Base-by-base conservation (phyloP, 306 rosid genomes). In the Sphenostylis stenocarpa region DNA sequence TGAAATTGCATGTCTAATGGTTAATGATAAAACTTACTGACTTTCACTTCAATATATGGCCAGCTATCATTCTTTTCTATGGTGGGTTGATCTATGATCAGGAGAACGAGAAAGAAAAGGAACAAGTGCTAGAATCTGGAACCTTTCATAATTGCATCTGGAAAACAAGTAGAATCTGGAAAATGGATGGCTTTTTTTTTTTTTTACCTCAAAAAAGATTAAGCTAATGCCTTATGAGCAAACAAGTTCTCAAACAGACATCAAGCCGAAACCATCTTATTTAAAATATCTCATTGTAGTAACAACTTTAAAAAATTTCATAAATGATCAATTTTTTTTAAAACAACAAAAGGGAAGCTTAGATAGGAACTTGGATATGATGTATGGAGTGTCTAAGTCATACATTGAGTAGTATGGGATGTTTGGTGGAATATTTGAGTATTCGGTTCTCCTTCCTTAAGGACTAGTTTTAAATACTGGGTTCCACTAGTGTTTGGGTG, bases 21-120 rank as follows among this genome's bases (percentile, higher is more conserved):
- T 44, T 61, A 8, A 43, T 31, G 31, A 4, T 56, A 31, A 31
- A 29, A 12, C 51, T 55, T 49, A 52, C 63, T 11, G 67, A 52
- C 9, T 51, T 76, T 70, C 64, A 82, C 56, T 53, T 70, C 45
- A 65, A 51, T 31, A 76, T 62, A 70, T 69, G 48, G 19, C 15
- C 5, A 34, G 39, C 26, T 8, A 5, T 26, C 36, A 76, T 38
- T 34, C 21, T 52, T 65, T 24, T 26, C 33, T 51, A 51, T 0
- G 43, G 21, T 45, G 24, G 57, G 56, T 52, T 51, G 11, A 45
- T 15, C 61, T 13, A 63, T 41, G 7, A 45, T 15, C 61, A 13
- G 51, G 36, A 7, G 68, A 33, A 13, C 41, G 36, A 7, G 68
- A 33, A 62, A 33, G 33, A 47, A 63, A 43, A 5, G 19, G 28